Evolutionary conservation across 2,329 filamentous ascomycete genomes (phyloP).

Genomic region (Scedosporium dehoogii): DNA sequence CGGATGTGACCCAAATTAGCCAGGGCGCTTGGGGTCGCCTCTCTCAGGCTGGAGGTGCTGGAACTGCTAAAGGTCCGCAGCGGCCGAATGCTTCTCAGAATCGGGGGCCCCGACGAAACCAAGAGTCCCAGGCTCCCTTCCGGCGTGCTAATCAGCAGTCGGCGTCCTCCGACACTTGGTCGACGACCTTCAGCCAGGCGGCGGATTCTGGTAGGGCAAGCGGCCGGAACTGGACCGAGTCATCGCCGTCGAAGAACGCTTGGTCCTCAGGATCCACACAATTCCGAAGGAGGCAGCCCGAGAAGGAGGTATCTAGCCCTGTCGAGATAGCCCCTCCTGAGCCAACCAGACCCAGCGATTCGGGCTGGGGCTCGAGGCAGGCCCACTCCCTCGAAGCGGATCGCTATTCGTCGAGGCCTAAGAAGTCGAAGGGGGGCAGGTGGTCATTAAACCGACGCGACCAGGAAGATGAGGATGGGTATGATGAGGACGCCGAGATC

Average conservation of each 20-base stretch:
- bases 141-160: not conserved
- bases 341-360: not conserved
- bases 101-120: not conserved
- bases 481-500: constrained; percentile 26
- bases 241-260: not conserved
- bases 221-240: not conserved
- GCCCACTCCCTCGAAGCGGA: not conserved
- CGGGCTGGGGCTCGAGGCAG: not conserved
- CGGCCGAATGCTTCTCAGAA: not conserved
- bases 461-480: constrained; percentile 22
- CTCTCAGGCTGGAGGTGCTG: not conserved
- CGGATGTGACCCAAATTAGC: not conserved
- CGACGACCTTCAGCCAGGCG: not conserved
- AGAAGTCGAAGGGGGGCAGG: not conserved
- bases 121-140: not conserved
- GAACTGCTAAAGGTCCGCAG: not conserved
- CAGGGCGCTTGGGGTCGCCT: not conserved
- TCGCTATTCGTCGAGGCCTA: not conserved
- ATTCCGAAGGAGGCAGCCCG: not conserved
- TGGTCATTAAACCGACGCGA: constrained; percentile 3
- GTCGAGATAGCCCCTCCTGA: not conserved
- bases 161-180: not conserved
- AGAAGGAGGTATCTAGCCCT: not conserved
- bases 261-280: not conserved
- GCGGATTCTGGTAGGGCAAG: not conserved